phyloP scores from a whole-genome alignment of 2,329 filamentous ascomycete genomes.

The Fusarium brevicatenulatum region DNA sequence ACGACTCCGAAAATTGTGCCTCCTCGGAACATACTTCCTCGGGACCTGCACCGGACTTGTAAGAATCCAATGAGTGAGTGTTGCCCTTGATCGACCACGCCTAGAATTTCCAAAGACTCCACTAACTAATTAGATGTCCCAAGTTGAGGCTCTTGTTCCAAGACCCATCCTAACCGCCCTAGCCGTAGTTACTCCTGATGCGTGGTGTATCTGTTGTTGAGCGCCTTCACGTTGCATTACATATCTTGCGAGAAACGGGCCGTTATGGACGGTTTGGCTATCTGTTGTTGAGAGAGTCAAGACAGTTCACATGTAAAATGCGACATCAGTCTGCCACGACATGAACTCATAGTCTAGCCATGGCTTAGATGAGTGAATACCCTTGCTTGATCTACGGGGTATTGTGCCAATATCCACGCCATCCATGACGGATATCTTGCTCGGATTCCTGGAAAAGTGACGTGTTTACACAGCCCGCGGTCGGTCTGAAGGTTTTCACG shows the following conservation, averaged over 20 bases:
- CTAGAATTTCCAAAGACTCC: slow-evolving; percentile 4
- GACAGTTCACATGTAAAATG: slow-evolving; percentile 26
- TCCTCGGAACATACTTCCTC: slow-evolving; percentile 36
- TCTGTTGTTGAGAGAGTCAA: slow-evolving; percentile 25
- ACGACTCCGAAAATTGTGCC: slow-evolving; percentile 16
- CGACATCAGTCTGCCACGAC: not conserved
- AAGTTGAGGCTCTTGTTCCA: slow-evolving; percentile 28
- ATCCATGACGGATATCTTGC: not conserved
- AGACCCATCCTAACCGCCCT: not conserved
- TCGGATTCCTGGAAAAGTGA: slow-evolving; percentile 31
- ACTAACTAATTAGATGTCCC: slow-evolving; percentile 2
- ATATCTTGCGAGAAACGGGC: not conserved
- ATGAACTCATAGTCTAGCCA: not conserved
- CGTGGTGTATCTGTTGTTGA: slow-evolving; percentile 1
- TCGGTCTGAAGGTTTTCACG: slow-evolving; percentile 9
- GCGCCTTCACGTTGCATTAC: slow-evolving; percentile 1
- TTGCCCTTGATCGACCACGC: not conserved
- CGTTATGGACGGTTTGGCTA: not conserved
- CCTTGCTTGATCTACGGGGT: not conserved
- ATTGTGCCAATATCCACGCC: slow-evolving; percentile 1
- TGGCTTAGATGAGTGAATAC: not conserved
- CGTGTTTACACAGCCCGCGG: slow-evolving; percentile 24
- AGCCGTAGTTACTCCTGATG: not conserved
- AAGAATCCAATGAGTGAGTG: not conserved
- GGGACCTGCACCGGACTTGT: slow-evolving; percentile 22